A percentile compares a stretch with the other conserved stretches of the same genome.
Evolutionary conservation across 257 asterid genomes (phyloP).

Genomic region (Hygrophila difformis): DNA sequence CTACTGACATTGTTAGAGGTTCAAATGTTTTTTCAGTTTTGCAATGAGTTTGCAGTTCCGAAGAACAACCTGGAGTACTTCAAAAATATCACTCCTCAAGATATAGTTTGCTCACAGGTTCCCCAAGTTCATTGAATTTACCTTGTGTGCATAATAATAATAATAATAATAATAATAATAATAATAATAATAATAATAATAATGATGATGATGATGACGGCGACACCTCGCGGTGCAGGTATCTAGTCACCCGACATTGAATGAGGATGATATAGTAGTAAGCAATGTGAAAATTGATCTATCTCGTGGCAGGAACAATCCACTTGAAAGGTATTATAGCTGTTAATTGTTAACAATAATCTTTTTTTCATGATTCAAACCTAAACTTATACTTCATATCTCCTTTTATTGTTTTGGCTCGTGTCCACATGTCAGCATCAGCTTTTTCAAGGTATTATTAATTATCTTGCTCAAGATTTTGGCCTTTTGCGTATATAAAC

Average conservation of each 20-base stretch:
- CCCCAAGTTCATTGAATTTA: constrained; percentile 14
- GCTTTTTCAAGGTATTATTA: constrained; percentile 60
- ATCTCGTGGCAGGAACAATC: constrained; percentile 63
- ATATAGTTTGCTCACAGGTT: constrained; percentile 89
- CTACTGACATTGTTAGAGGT: constrained; percentile 6
- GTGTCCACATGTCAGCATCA: constrained; percentile 49
- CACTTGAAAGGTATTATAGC: constrained; percentile 55
- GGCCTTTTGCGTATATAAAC: neutral
- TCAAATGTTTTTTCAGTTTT: constrained; percentile 41
- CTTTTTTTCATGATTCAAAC: neutral
- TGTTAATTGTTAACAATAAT: neutral
- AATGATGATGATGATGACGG: too few relatives aligned
- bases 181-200: too few relatives aligned
- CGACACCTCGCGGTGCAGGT: constrained; percentile 47
- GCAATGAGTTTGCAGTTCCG: constrained; percentile 90
- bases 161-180: too few relatives aligned
- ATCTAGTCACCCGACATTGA: constrained; percentile 34
- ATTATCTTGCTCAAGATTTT: constrained; percentile 4
- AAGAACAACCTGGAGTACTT: constrained; percentile 57
- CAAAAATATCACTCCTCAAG: constrained; percentile 62
- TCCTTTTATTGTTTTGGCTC: constrained; percentile 14
- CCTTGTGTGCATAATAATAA: too few relatives aligned
- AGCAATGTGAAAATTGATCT: constrained; percentile 73
- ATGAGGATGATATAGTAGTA: constrained; percentile 69
- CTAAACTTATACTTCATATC: constrained; percentile 21